Base-by-base conservation (phyloP, 768 basidiomycete genomes). In the Cyathus striatus region DNA sequence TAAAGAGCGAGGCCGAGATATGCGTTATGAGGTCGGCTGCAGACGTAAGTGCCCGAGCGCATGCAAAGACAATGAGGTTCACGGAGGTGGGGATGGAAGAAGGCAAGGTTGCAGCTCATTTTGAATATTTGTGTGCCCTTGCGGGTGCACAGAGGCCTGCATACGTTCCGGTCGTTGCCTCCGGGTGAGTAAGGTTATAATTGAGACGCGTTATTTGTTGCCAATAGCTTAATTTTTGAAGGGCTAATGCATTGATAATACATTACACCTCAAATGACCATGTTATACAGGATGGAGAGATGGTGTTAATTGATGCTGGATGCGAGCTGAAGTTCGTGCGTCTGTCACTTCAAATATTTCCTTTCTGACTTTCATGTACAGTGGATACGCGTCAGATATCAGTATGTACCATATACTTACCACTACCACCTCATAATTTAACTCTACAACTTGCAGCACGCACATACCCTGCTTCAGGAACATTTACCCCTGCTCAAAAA, bases 101-200 rank as follows among this genome's bases (percentile, higher is more conserved):
- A 50, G 57, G 62, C 20, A 57, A 59, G 5, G 53, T 75, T 9
- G 72, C 71, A 3, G 87, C 94, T 4, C 88, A 92, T 56, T 97
- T 98, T 56, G 88, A 95, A 62, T 96, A 96, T 55, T 52, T 86
- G 1, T 94, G 92, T 54, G 75, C 80, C 3, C 69, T 90, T 33
- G 68, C 69, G 13, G 96, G 96, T 17, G 75, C 90, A 10, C 84
- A 91, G 54, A 76, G 94, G 30, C 78, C 82, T 38, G 95, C 96
- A n/a, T 99, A 99, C 58, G 94, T 99, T 1, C 96, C 96, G 10
- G 96, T 99, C 4, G 90, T 97, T 24, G 95, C 91, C 4, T 93
- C 91, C 1, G 96, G 96, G 88, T 89, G 61, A 48, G 75, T 52
- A 10, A n/a, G n/a, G n/a, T n/a, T n/a, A n/a, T n/a, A n/a, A n/a